Evolutionary conservation across 2,329 filamentous ascomycete species (phyloP).

Genomic region (Ophiostoma angusticollis): DNA sequence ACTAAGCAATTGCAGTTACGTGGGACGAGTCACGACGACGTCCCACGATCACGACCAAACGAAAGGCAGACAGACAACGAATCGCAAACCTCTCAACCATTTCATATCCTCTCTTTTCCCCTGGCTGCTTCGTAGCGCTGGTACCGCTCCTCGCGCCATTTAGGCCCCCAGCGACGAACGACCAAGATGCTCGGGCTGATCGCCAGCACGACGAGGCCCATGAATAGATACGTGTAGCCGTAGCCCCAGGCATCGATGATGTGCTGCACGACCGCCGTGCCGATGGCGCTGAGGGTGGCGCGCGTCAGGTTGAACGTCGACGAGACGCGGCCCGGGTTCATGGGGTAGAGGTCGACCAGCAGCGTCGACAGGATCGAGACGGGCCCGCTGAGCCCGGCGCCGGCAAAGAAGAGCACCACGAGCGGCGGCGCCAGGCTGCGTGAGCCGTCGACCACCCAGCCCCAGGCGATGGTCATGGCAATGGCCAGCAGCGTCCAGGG

Average conservation of each 20-base stretch:
- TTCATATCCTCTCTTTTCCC: too few relatives aligned
- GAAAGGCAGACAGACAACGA: too few relatives aligned
- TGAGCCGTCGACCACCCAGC: slow-evolving; percentile 28
- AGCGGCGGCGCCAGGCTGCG: slow-evolving; percentile 28
- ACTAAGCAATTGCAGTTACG: too few relatives aligned
- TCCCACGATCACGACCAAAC: too few relatives aligned
- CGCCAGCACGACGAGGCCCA: slow-evolving; percentile 19
- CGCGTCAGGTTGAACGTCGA: slow-evolving; percentile 30
- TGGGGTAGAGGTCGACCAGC: slow-evolving; percentile 30
- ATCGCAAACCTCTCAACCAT: too few relatives aligned
- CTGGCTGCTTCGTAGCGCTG: slow-evolving; percentile 15
- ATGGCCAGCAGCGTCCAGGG: slow-evolving; percentile 31
- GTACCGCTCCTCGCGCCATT: slow-evolving; percentile 22
- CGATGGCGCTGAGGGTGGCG: slow-evolving; percentile 27
- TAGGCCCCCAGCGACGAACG: slow-evolving; percentile 21
- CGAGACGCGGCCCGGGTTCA: slow-evolving; percentile 27
- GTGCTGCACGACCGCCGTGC: slow-evolving; percentile 27
- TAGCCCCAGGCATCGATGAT: slow-evolving; percentile 29
- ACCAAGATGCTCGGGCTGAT: slow-evolving; percentile 19
- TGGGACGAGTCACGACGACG: too few relatives aligned
- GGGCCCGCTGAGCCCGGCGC: slow-evolving; percentile 25
- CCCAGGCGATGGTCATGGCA: slow-evolving; percentile 27
- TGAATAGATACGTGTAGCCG: slow-evolving; percentile 25
- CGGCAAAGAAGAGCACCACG: slow-evolving; percentile 26
- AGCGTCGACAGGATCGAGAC: slow-evolving; percentile 29